Base-by-base conservation (phyloP, 495 filamentous ascomycete genomes). In the Daldinia decipiens region DNA sequence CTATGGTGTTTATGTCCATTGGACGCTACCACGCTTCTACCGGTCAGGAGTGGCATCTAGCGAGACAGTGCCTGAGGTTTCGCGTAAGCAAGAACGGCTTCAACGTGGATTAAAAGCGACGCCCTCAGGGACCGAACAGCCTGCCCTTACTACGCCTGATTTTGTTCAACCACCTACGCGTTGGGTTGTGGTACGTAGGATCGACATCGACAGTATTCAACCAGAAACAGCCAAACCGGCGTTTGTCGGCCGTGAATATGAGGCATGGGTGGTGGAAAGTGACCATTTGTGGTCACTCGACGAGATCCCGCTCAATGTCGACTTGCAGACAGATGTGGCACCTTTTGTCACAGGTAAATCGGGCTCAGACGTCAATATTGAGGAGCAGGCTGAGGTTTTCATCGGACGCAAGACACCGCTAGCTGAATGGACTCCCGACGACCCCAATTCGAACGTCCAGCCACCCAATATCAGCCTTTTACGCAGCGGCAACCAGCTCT, bases 1-100 rank as follows among this genome's bases (percentile, higher is more conserved):
- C 2, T 53, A 76, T 1, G 86, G 87, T 0, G 84, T 87, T 4
- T 87, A 88, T 60, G 15, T 89, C 0, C 81, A 84, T 66, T 88
- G 86, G 86, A 79, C 65, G 1, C n/a, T 88, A 0, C 86, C 86
- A 0, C 79, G 77, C 0, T 7, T 75, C 11, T 87, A 84, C 58
- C 79, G 85, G 0, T 27, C 70, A 0, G 85, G 82, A 6, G 47
- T 67, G n/a, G 17, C 38, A n/a, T 4, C 43, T 5, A 21, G 43
- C 43, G 21, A 47, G 43, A 47, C 43, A 19, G 43, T 47, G 19
- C 19, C 43, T 24, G 43, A 47, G 19, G 51, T 64, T 19, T 47
- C 32, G n/a, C 55, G 29, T 7, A 15, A 19, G 7, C 32, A 40
- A 9, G 68, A 71, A 26, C 62, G 57, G 0, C 27, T 62, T 17